Evolutionary conservation across 164 flowering plant genomes (phyloP).

Genomic region (Nelumbo lutea): DNA sequence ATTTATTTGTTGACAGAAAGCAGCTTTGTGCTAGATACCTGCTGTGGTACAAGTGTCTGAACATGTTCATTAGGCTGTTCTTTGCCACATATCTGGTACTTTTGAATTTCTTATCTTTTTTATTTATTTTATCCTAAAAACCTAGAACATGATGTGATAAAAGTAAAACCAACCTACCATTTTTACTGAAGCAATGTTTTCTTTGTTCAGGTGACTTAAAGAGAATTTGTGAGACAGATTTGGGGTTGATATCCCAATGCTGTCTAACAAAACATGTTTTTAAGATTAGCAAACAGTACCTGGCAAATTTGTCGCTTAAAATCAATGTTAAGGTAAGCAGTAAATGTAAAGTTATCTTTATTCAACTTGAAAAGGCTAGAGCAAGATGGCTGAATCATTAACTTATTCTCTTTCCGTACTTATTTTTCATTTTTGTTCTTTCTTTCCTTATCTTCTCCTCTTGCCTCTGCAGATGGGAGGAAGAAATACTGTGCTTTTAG

Average conservation of each 20-base stretch:
- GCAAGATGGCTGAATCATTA: too few species aligned
- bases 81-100: too few species aligned
- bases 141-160: too few species aligned
- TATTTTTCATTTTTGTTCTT: not conserved
- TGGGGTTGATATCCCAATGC: constrained; percentile 51
- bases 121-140: too few species aligned
- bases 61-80: too few species aligned
- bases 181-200: not conserved
- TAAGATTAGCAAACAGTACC: constrained; percentile 38
- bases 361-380: too few species aligned
- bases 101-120: too few species aligned
- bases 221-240: constrained; percentile 51
- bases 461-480: constrained; percentile 31
- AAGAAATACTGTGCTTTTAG: constrained; percentile 38
- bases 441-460: not conserved
- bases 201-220: constrained; percentile 42
- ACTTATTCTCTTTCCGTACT: not conserved
- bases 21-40: not conserved
- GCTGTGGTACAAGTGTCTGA: not conserved
- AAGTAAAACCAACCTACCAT: too few species aligned
- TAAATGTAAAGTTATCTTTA: too few species aligned
- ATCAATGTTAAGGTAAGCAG: constrained; percentile 51
- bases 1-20: too few species aligned
- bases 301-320: constrained; percentile 49
- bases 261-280: constrained; percentile 45